Conservation (phyloP, 2,329 filamentous ascomycete species). For the Venturiaceae sp. region DNA sequence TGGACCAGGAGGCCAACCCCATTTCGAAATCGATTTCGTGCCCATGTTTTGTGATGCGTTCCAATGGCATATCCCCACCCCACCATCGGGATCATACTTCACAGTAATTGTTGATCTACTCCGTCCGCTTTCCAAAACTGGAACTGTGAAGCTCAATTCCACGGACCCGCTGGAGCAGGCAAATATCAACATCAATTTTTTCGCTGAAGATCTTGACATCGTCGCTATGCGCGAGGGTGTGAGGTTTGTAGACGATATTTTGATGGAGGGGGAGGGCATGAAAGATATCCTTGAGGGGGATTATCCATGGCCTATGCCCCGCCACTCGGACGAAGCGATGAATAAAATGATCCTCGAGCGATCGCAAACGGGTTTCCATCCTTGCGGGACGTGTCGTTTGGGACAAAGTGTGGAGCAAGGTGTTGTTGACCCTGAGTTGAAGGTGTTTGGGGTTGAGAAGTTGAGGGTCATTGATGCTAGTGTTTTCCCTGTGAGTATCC, state of each 20-base stretch:
- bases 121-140: conserved; percentile 34
- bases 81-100: conserved; percentile 38
- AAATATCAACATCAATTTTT: conserved; percentile 35
- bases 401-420: conserved; percentile 39
- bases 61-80: conserved; percentile 38
- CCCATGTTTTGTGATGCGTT: conserved; percentile 44
- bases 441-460: conserved; percentile 23
- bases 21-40: conserved; percentile 43
- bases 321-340: conserved; percentile 46
- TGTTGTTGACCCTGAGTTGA: conserved; percentile 22
- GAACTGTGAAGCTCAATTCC: conserved; percentile 31
- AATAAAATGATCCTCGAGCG: conserved; percentile 46
- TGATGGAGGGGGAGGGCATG: conserved; percentile 47
- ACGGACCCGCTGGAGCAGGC: conserved; percentile 27
- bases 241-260: conserved; percentile 46
- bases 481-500: conserved; percentile 20
- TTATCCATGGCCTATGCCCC: conserved; percentile 53
- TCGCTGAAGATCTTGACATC: conserved; percentile 41
- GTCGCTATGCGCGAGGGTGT: conserved; percentile 50
- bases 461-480: conserved; percentile 27
- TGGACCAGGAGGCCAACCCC: conserved; percentile 17
- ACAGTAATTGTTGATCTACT: conserved; percentile 47
- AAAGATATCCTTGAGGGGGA: conserved; percentile 42
- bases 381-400: conserved; percentile 35
- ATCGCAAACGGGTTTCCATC: conserved; percentile 44